These are phyloP conservation scores for Yamadazyma songkhlaensis DNA, from an alignment of 1,139 yeast species.

Conservation along the genomic window DNA sequence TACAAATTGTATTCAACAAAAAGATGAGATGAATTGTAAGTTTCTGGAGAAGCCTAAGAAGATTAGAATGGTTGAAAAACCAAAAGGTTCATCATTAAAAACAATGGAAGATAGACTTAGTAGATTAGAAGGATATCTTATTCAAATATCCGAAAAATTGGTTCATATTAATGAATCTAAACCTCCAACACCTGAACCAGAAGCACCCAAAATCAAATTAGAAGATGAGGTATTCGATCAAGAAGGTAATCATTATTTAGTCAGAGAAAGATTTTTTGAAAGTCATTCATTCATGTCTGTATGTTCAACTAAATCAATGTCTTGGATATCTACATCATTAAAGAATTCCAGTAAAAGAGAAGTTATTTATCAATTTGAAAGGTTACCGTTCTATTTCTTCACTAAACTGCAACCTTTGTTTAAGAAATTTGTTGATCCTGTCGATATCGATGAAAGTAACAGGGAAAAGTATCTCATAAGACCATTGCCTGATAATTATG, in stretches of 20 bases:
- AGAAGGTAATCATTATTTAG: conserved; percentile 1
- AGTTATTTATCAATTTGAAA: conserved; percentile 27
- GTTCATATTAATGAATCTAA: conserved; percentile 3
- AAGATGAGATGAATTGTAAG: conserved; percentile 21
- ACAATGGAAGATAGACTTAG: conserved; percentile 22
- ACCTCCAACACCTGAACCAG: not conserved
- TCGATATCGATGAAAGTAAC: conserved; percentile 20
- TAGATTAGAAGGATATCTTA: conserved; percentile 22
- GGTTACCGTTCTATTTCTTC: conserved; percentile 28
- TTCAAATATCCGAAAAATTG: conserved; percentile 18
- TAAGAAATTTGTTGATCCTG: conserved; percentile 35
- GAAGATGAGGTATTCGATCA: conserved; percentile 1
- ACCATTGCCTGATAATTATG: conserved; percentile 28
- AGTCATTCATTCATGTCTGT: conserved; percentile 39
- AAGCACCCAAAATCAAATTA: not conserved
- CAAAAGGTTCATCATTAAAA: conserved; percentile 14
- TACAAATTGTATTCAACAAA: conserved; percentile 33
- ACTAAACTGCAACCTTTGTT: conserved; percentile 19
- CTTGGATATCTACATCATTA: conserved; percentile 30
- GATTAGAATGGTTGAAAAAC: conserved; percentile 13
- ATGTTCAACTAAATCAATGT: conserved; percentile 33
- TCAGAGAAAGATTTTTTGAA: conserved; percentile 28
- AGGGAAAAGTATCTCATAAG: conserved; percentile 19
- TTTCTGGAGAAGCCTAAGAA: conserved; percentile 24
- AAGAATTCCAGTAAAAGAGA: conserved; percentile 19